These are phyloP conservation scores for Massariosphaeria phaeospora DNA, from an alignment of 495 filamentous ascomycete genomes.

Conservation along the genomic window DNA sequence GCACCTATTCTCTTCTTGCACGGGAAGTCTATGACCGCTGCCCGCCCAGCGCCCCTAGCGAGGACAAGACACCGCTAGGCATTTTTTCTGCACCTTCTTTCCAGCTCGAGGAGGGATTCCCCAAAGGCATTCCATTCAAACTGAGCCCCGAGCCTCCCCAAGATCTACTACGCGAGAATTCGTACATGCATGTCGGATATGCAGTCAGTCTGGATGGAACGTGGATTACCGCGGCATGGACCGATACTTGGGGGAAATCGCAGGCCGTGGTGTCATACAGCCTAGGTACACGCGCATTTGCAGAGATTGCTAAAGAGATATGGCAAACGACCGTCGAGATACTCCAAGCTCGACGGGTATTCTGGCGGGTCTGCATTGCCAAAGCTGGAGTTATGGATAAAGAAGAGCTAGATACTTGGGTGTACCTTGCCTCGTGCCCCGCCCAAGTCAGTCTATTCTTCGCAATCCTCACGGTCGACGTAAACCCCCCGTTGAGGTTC, in stretches of 20 bases:
- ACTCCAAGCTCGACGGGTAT: slow-evolving; percentile 61
- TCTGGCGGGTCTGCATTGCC: slow-evolving; percentile 76
- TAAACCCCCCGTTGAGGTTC: slow-evolving; percentile 61
- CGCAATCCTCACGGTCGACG: slow-evolving; percentile 61
- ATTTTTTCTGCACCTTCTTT: slow-evolving; percentile 62
- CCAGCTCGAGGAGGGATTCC: slow-evolving; percentile 65
- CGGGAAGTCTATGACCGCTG: slow-evolving; percentile 87
- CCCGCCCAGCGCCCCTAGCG: slow-evolving; percentile 45
- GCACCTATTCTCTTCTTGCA: slow-evolving; percentile 63
- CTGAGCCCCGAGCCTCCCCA: slow-evolving; percentile 60
- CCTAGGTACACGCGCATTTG: slow-evolving; percentile 50
- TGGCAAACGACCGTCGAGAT: slow-evolving; percentile 80
- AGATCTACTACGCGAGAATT: slow-evolving; percentile 76
- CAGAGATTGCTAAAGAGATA: slow-evolving; percentile 69
- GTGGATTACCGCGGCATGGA: slow-evolving; percentile 92
- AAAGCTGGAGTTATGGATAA: slow-evolving; percentile 66
- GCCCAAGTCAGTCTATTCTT: slow-evolving; percentile 44
- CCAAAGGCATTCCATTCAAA: slow-evolving; percentile 73
- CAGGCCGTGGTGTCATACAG: slow-evolving; percentile 78
- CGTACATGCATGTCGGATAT: slow-evolving; percentile 81
- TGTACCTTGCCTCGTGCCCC: slow-evolving; percentile 40
- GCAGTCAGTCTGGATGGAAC: slow-evolving; percentile 72
- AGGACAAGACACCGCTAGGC: slow-evolving; percentile 38
- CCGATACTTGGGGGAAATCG: slow-evolving; percentile 70
- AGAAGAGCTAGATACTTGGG: slow-evolving; percentile 67